Evolutionary conservation across 2,329 filamentous ascomycete species (phyloP), one percentile per base, ranked within the genome.

Genomic region (Myriosclerotinia curreyana): DNA sequence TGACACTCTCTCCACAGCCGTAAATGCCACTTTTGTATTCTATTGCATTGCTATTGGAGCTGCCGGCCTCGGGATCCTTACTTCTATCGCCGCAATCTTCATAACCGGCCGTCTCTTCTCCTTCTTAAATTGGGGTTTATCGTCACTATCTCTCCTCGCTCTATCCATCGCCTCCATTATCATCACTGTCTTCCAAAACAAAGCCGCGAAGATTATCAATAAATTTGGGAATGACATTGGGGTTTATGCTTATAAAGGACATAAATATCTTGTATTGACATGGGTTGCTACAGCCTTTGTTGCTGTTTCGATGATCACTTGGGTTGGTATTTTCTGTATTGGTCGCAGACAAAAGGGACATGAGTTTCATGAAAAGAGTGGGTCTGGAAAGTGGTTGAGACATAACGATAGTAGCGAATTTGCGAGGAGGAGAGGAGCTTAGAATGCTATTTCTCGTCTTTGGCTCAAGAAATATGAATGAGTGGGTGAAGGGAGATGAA

Each of bases 131-230:
- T 76, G 82, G 55, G 69, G 79, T 8, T 69, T 86, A 11, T 75
- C 81, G 22, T 71, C 78, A 50, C 63, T 74, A 55, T 64, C 81
- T 0, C 83, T 86, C 66, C 49, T 85, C 8, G 76, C 86, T 15
- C 81, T 89, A 70, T 89, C 89, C 4, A 86, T 87, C 60, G 86
- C 89, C 55, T 93, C 89, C 25, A 91, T 91, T 69, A 88, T 93
- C 31, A 84, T 86, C 34, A 89, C 84, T 0, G 87, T 89, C 22
- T 75, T 86, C 5, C 79, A 81, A 14, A 78, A 81, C 62, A 83
- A 86, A 73, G 83, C 80, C 4, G 74, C 78, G 2, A 69, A 80
- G 22, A 70, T 82, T 0, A 79, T 88, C 81, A 54, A 75, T 11
- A 71, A 75, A 42, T 71, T 71, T 40, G 72, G 72, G 0, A 72